Conservation (phyloP, 768 basidiomycete species). For the Mrakia gelida region DNA sequence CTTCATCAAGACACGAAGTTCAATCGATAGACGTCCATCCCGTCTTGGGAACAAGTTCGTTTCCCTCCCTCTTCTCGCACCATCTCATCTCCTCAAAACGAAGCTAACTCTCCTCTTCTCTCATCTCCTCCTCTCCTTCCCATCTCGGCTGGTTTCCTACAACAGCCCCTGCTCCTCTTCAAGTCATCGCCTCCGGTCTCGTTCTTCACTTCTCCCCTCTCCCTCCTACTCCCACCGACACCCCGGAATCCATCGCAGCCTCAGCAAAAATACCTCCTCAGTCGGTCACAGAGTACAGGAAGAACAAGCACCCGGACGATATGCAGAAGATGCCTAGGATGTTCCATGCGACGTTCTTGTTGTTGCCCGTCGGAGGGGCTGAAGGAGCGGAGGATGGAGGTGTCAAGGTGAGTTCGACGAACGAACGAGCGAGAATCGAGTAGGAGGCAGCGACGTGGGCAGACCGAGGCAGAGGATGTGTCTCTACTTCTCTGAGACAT, state of each 20-base stretch:
- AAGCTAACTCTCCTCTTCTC: not conserved
- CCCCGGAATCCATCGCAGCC: conserved; percentile 9
- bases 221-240: conserved; percentile 6
- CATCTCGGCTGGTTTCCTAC: not conserved
- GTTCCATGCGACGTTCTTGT: conserved; percentile 31
- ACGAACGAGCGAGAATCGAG: too few species aligned
- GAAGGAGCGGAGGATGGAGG: conserved; percentile 18
- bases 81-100: not conserved
- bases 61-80: not conserved
- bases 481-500: not conserved
- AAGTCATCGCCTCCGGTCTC: conserved; percentile 22
- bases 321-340: conserved; percentile 28
- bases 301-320: conserved; percentile 21
- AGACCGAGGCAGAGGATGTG: not conserved
- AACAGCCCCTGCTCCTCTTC: conserved; percentile 31
- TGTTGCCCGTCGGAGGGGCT: conserved; percentile 14
- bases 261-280: conserved; percentile 13
- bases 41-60: conserved; percentile 31
- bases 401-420: conserved; percentile 19
- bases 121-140: not conserved
- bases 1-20: conserved; percentile 27
- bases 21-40: conserved; percentile 33
- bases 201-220: conserved; percentile 26
- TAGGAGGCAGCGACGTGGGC: too few species aligned
- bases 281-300: conserved; percentile 26